Percentiles rank a stretch among this genome's conserved stretches.
Evolutionary conservation across 2,329 filamentous ascomycete species (phyloP).

Genomic region (Fusarium xyrophilum): DNA sequence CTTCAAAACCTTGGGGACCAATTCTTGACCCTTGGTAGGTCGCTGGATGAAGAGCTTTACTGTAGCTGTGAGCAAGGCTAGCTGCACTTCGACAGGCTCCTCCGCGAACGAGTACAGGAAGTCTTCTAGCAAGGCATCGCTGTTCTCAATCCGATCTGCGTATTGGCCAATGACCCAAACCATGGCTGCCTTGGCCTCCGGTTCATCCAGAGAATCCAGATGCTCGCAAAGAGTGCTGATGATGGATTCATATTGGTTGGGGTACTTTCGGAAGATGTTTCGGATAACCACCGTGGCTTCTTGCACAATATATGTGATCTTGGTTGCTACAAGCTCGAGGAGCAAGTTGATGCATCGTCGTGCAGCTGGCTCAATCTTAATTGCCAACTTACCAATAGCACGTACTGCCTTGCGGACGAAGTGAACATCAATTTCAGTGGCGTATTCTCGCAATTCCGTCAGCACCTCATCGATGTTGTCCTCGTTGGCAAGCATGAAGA

Average conservation of each 20-base stretch:
- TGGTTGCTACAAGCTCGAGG: conserved; percentile 93
- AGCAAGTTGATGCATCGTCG: conserved; percentile 90
- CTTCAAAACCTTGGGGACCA: conserved; percentile 94
- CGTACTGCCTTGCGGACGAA: conserved; percentile 98
- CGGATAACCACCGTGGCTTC: conserved; percentile 98
- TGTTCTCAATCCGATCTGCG: conserved; percentile 96
- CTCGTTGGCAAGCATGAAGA: conserved; percentile 97
- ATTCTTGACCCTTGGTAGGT: conserved; percentile 89
- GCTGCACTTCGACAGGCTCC: conserved; percentile 93
- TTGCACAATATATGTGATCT: conserved; percentile 98
- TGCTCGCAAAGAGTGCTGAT: conserved; percentile 96
- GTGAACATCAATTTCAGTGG: conserved; percentile 97
- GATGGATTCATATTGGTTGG: conserved; percentile 97
- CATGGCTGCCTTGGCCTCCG: conserved; percentile 97
- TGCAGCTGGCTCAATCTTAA: conserved; percentile 97
- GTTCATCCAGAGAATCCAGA: conserved; percentile 93
- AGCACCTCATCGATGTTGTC: conserved; percentile 95
- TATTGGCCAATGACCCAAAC: conserved; percentile 99
- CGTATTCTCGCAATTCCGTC: conserved; percentile 93
- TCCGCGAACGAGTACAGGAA: conserved; percentile 94
- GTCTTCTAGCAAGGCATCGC: conserved; percentile 90
- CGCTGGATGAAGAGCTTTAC: conserved; percentile 98
- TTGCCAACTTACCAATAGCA: conserved; percentile 95
- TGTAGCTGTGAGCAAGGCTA: conserved; percentile 91
- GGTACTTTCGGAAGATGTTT: conserved; percentile 99